Base-by-base conservation (phyloP, 139 green algal genomes). In the Coelastrella sp. region DNA sequence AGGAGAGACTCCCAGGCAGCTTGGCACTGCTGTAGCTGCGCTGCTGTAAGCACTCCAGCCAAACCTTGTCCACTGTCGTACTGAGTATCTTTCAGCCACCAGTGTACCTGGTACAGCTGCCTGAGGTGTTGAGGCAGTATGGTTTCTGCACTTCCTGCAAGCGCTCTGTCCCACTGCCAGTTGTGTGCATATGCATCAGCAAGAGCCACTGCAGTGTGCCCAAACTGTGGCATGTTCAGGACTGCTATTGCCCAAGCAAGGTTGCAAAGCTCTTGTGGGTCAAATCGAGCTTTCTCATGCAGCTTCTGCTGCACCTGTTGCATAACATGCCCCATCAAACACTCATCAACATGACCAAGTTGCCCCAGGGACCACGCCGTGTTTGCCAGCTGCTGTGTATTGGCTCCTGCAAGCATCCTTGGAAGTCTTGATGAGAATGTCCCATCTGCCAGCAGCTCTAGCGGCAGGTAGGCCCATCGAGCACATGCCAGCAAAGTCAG, bases 41-140 rank as follows among this genome's bases (percentile, higher is more conserved):
- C 20, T n/a, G 56, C 20, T 22, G 87, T 68, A 76, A 90, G 59
- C 8, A 35, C 56, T 12, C 61, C 25, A 17, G 22, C 25, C 75
- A 85, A 24, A 7, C 85, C 60, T 15, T 75, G 61, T n/a, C 25
- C 27, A 8, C 9, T 61, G 14, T 8, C 87, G 8, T 70, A 27
- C 27, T 78, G 19, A 10, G 14, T 25, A 24, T 90, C 87, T 78
- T 81, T 24, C 76, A 90, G 76, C 87, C 76, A 90, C 56, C 57
- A 8, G 49, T 90, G 76, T 11, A 79, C 87, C 19, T 90, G 87
- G 24, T 59, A 79, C 24, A 80, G 58, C 76, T 90, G 87, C 75
- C 15, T 60, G 25, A 59, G 17, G 8, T 78, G 12, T 15, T 66
- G 57, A 49, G 35, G 35, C 35, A 49, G 35, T 49, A 49, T 49